phyloP scores from a whole-genome alignment of 306 rosid genomes.

The Fragaria nilgerrensis region DNA sequence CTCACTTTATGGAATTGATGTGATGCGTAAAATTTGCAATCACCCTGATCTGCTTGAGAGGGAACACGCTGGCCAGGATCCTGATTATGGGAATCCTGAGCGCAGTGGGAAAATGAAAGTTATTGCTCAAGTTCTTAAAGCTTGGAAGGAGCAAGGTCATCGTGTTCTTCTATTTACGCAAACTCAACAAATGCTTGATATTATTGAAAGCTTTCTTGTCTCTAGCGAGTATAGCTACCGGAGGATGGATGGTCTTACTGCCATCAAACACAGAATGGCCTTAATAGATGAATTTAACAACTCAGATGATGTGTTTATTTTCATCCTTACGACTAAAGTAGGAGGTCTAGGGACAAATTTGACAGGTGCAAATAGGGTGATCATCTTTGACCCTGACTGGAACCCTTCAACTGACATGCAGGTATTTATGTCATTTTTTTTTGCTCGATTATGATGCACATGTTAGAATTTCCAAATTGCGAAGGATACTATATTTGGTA shows the following conservation, averaged over 20 bases:
- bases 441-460: background rate
- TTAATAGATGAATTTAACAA: slow-evolving; percentile 90
- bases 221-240: slow-evolving; percentile 61
- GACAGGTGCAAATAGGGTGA: slow-evolving; percentile 92
- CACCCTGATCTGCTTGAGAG: slow-evolving; percentile 99
- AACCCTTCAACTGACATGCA: slow-evolving; percentile 97
- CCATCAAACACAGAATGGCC: slow-evolving; percentile 92
- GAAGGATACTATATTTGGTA: background rate
- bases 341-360: slow-evolving; percentile 98
- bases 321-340: slow-evolving; percentile 91
- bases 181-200: slow-evolving; percentile 95
- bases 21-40: slow-evolving; percentile 96
- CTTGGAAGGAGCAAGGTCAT: slow-evolving; percentile 97
- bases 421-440: slow-evolving; percentile 31
- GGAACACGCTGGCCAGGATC: slow-evolving; percentile 70
- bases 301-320: slow-evolving; percentile 70
- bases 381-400: slow-evolving; percentile 96
- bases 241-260: slow-evolving; percentile 95
- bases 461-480: background rate
- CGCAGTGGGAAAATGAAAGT: slow-evolving; percentile 98
- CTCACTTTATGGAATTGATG: slow-evolving; percentile 92
- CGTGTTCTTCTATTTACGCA: slow-evolving; percentile 92
- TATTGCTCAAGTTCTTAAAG: slow-evolving; percentile 86
- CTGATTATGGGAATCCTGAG: slow-evolving; percentile 92
- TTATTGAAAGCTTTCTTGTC: slow-evolving; percentile 65